Evolutionary conservation across 148 eudicot species (phyloP), one percentile per base, ranked within the genome.

Genomic region (Rhododendron molle): DNA sequence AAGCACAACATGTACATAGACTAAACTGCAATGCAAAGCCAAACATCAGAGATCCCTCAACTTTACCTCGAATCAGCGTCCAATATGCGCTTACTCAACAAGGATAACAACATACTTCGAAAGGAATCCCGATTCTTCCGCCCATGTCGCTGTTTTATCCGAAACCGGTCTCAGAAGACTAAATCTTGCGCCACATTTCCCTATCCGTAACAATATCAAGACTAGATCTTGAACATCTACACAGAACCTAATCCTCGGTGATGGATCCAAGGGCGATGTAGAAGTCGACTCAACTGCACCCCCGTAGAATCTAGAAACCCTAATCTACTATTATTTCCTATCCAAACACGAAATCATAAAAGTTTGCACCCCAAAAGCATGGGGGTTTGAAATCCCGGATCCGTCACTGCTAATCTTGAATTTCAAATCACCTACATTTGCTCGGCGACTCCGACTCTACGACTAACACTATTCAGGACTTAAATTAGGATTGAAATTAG

Each of bases 11-110:
- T 58, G 7, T 43, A 43, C 21, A 69, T 28, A 36, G 43, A 46
- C 28, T 44, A 86, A 58, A 26, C 83, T 78, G 74, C 84, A 87
- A 74, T 69, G 18, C 10, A 56, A 69, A 82, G 34, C 30, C 49
- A 74, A 28, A 81, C 26, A 30, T 78, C 26, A 58, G 36, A 38
- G 23, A 71, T 16, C 60, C 20, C 52, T 46, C 32, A 47, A 72
- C 28, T 80, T 85, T 96, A 96, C 98, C 98, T 96, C 89, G 96
- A 93, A 91, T 96, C 98, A 85, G 89, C 97, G 78, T 95, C 92
- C 90, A 95, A 90, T 58, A 89, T 80, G 74, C 99, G 97, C 90
- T 93, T 95, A 90, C 99, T 96, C 91, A 95, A 91, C 89, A 93
- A 93, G 86, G 99, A 93, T 89, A 94, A 91, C 94, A 96, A 96